Base-by-base conservation (phyloP, 306 rosid species). In the Rubus idaeus region DNA sequence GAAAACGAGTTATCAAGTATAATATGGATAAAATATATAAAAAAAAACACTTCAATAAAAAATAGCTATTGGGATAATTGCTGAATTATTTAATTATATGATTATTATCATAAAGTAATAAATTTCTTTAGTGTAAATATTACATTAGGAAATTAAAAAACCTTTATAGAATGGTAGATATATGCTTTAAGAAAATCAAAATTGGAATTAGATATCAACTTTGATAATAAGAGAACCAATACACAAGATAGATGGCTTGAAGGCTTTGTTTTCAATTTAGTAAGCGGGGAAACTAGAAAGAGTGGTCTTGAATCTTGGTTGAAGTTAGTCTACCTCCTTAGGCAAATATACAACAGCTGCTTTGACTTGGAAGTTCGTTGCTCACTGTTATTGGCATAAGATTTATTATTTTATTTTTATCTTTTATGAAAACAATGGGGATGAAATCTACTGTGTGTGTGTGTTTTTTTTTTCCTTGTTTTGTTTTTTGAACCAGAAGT, bases 241-340 rank as follows among this genome's bases (percentile, higher is more conserved):
- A 6, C 44, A 62, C 23, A 63, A 14, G 68, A 37, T 63, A 37
- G 68, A 62, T 14, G 68, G 21, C 42, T 61, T 35, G 42, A 30
- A 61, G 7, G 10, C 40, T n/a, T 10, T 60, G 6, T 60, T 5
- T 61, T 61, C 21, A 35, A 37, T 37, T 39, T 63, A 41, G 39
- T 42, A 44, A 44, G 53, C 20, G 52, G 35, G 8, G 8, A n/a
- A 21, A 67, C 37, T 44, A 42, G 2, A 67, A 44, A 10, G 5
- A 42, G 52, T 42, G 50, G 51, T 44, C 71, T 67, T 44, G 10
- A 42, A 16, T 37, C 68, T 12, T 12, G 1, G 65, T 20, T 67
- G 37, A 67, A 67, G 53, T 67, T 16, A 41, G 71, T 66, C 71
- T 63, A 11, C 21, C 68, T 41, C 52, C 21, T 39, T 64, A 40